phyloP scores from a whole-genome alignment of 1,139 yeast species.

The Debaryomycetaceae sp. region DNA sequence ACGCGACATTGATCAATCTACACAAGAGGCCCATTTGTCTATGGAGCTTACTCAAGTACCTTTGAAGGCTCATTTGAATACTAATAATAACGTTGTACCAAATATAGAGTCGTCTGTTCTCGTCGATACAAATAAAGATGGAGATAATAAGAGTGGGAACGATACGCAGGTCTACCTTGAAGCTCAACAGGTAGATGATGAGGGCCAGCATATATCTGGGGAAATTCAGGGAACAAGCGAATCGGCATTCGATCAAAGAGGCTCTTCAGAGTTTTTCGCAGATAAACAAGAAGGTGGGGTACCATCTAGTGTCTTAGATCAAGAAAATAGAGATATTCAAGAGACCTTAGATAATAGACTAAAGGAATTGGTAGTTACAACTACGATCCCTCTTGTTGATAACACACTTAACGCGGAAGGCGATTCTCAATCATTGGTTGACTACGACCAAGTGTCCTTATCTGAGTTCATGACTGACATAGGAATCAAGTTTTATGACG shows the following conservation, averaged over 20 bases:
- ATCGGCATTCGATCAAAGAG: too few relatives aligned
- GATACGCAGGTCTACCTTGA: neutral
- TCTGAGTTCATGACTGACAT: constrained; percentile 44
- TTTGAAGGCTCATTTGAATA: too few relatives aligned
- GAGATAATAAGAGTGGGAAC: neutral
- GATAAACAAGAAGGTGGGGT: too few relatives aligned
- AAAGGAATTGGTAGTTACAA: constrained; percentile 15
- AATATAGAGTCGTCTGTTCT: too few relatives aligned
- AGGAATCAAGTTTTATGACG: constrained; percentile 51
- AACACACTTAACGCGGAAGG: constrained; percentile 7
- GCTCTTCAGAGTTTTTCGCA: too few relatives aligned
- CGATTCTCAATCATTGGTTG: constrained; percentile 13
- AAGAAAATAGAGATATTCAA: neutral
- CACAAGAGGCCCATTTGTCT: constrained; percentile 5
- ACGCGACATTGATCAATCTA: neutral
- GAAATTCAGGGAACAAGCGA: too few relatives aligned
- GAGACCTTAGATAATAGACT: constrained; percentile 3
- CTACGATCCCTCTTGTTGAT: constrained; percentile 31
- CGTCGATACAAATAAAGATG: too few relatives aligned
- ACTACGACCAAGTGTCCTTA: constrained; percentile 33
- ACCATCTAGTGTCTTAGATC: too few relatives aligned
- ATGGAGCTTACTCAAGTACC: constrained; percentile 12
- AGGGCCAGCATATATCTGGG: too few relatives aligned
- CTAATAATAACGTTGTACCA: too few relatives aligned
- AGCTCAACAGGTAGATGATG: neutral